These are phyloP conservation scores for Gossypium herbaceum DNA, from an alignment of 345 rosid genomes.

Conservation along the genomic window DNA sequence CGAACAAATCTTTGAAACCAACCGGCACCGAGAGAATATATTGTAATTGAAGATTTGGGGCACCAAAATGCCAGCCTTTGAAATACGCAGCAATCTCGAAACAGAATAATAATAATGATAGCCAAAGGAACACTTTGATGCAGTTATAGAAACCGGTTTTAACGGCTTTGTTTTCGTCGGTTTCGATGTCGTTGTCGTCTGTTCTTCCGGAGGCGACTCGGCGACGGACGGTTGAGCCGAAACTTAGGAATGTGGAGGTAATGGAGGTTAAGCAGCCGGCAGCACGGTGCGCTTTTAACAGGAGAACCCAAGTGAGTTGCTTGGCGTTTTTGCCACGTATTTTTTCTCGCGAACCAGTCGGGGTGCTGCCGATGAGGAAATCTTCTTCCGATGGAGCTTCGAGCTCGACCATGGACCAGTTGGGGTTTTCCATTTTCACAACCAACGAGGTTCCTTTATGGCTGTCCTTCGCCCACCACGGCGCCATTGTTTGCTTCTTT, in stretches of 20 bases:
- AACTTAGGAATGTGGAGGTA: slow-evolving; percentile 57
- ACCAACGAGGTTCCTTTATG: slow-evolving; percentile 91
- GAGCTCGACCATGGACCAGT: slow-evolving; percentile 95
- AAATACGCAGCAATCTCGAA: slow-evolving; percentile 74
- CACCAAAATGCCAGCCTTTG: slow-evolving; percentile 79
- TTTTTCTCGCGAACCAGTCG: slow-evolving; percentile 35
- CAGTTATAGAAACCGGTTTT: slow-evolving; percentile 56
- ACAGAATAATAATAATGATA: slow-evolving; percentile 55
- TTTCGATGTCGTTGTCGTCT: slow-evolving; percentile 28
- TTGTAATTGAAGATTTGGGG: slow-evolving; percentile 60
- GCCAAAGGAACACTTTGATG: slow-evolving; percentile 61
- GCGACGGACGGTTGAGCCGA: slow-evolving; percentile 61
- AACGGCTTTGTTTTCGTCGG: slow-evolving; percentile 38
- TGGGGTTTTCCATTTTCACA: slow-evolving; percentile 95
- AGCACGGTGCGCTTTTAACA: slow-evolving; percentile 86
- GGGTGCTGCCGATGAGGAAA: slow-evolving; percentile 43
- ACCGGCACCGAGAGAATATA: slow-evolving; percentile 45
- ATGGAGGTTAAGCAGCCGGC: slow-evolving; percentile 88
- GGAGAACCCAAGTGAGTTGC: slow-evolving; percentile 96
- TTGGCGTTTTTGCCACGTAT: slow-evolving; percentile 80
- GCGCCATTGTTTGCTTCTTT: slow-evolving; percentile 49
- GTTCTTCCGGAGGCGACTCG: slow-evolving; percentile 75
- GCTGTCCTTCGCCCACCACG: slow-evolving; percentile 73
- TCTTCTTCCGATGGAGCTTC: slow-evolving; percentile 74
- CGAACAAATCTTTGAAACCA: slow-evolving; percentile 51